Conservation (phyloP, 2,329 filamentous ascomycete species). For the Colletotrichum limetticola region DNA sequence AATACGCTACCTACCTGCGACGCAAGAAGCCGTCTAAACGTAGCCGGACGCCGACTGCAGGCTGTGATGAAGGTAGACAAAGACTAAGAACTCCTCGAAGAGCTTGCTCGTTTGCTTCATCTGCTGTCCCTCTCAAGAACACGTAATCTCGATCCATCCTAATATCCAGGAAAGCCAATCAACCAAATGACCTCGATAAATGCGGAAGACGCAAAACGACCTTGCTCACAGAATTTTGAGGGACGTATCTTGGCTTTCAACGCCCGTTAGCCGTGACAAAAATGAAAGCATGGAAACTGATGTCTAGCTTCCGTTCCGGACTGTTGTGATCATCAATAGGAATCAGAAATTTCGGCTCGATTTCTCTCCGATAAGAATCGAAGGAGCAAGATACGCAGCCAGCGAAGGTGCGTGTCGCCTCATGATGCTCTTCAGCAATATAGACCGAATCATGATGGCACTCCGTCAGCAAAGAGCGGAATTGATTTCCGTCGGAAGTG, state of each 20-base stretch:
- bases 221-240: constrained; percentile 8
- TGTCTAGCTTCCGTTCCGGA: background rate
- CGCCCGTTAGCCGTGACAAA: background rate
- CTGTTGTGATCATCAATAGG: background rate
- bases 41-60: background rate
- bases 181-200: background rate
- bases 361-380: background rate
- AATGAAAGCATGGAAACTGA: constrained; percentile 3
- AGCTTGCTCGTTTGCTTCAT: background rate
- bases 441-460: background rate
- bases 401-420: background rate
- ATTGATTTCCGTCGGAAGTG: background rate
- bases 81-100: background rate
- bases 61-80: background rate
- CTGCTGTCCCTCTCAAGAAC: background rate
- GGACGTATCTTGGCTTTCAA: background rate
- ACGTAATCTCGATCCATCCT: constrained; percentile 13
- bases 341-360: background rate
- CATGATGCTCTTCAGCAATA: background rate
- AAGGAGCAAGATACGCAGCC: background rate
- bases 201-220: too few relatives aligned
- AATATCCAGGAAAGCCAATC: background rate
- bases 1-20: background rate
- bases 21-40: constrained; percentile 5
- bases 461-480: too few relatives aligned